Conservation (phyloP, 768 basidiomycete genomes). For the Tylopilus felleus region DNA sequence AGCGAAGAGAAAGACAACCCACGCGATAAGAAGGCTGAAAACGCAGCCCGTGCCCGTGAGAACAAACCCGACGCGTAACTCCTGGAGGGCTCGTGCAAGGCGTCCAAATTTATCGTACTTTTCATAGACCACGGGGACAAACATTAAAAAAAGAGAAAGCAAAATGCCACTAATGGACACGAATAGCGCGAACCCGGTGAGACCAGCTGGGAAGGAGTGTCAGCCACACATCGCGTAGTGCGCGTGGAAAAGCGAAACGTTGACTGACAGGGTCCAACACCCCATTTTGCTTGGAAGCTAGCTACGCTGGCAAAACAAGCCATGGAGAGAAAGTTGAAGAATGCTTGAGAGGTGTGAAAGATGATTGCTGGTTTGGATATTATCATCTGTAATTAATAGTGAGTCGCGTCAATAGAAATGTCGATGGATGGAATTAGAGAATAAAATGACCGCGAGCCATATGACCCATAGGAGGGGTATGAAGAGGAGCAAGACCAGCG, state of each 20-base stretch:
- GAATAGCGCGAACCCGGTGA: conserved; percentile 84
- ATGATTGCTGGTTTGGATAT: conserved; percentile 80
- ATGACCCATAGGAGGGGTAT: conserved; percentile 61
- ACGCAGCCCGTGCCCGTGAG: conserved; percentile 67
- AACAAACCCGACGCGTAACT: conserved; percentile 81
- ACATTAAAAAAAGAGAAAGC: conserved; percentile 68
- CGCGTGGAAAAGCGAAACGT: background rate
- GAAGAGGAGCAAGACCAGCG: conserved; percentile 60
- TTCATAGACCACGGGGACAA: conserved; percentile 77
- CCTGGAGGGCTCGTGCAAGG: conserved; percentile 76
- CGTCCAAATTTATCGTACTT: conserved; percentile 80
- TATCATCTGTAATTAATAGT: conserved; percentile 61
- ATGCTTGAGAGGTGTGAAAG: conserved; percentile 72
- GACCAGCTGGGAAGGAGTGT: conserved; percentile 57
- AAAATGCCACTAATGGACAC: conserved; percentile 69
- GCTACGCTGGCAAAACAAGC: conserved; percentile 90
- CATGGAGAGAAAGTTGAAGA: conserved; percentile 93
- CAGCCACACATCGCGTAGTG: conserved; percentile 7
- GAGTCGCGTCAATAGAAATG: conserved; percentile 16
- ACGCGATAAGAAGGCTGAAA: conserved; percentile 74
- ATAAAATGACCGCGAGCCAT: conserved; percentile 63
- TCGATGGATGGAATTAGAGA: conserved; percentile 6
- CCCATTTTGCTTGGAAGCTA: conserved; percentile 80
- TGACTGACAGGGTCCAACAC: conserved; percentile 79
- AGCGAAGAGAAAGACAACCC: conserved; percentile 33